Base-by-base conservation (phyloP, 1,284 basidiomycete species). In the Serendipita sp. region DNA sequence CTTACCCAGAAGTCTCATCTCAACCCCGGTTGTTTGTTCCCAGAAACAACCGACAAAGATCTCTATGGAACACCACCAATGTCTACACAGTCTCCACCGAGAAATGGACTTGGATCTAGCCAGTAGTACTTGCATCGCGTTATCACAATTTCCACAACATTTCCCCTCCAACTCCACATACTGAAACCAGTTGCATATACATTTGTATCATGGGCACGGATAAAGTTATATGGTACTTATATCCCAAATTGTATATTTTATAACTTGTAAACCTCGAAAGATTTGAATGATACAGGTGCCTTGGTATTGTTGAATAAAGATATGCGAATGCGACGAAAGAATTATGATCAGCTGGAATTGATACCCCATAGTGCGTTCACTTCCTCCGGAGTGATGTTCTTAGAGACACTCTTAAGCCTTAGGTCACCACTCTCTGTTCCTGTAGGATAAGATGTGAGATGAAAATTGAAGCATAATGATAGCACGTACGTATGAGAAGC, bases 401-500 rank as follows among this genome's bases (percentile, higher is more conserved):
- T n/a, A 12, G 17, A 26, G 10, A 58, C 10, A 32, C 15, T 10
- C 8, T 32, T n/a, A 8, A 58, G 26, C 8, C 53, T 4, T 29
- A 26, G 32, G 34, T 58, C 53, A 22, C 53, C 53, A 35, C 53
- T 58, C 34, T 58, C 53, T 10, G 53, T 58, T 32, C 53, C 53
- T 58, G n/a, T 34, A n/a, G 15, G n/a, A 6, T 34, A 8, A 10
- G 4, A 8, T 32, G 26, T 32, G 26, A 32, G 34, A 32, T 12
- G 8, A 10, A n/a, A 4, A 58, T 1, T 10, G n/a, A 35, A 22
- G 34, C 1, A 30, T 22, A 32, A 32, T 22, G 8, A 35, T 22
- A 8, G 17, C 17, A 22, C 53, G n/a, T 35, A 58, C 53, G 53
- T n/a, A 58, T 58, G 8, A 58, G 34, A 30, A 58, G 5, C n/a